A percentile compares a stretch with the other conserved stretches of the same genome.
Evolutionary conservation across 2,329 filamentous ascomycete genomes (phyloP).

Genomic region (Dothideomycetes sp.): DNA sequence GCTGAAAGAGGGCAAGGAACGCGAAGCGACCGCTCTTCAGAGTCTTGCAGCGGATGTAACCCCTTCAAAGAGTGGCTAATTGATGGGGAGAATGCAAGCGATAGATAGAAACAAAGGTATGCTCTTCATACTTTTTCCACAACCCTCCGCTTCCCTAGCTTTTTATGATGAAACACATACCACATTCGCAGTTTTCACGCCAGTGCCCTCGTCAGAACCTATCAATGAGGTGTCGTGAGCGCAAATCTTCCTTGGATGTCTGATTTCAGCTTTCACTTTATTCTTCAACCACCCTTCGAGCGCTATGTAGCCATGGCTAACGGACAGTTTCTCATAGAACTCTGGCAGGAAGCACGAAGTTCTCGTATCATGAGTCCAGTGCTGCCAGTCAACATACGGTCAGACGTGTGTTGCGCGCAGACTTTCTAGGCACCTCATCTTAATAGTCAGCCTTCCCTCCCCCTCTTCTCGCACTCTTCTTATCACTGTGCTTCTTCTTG

Average conservation of each 20-base stretch:
- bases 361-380: too few relatives aligned
- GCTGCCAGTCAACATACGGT: too few relatives aligned
- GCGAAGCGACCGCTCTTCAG: background rate
- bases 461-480: slow-evolving; percentile 45
- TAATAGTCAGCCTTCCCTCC: slow-evolving; percentile 21
- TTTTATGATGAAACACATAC: slow-evolving; percentile 12
- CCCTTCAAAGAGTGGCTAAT: background rate
- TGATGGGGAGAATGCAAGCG: background rate
- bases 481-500: slow-evolving; percentile 52
- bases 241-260: slow-evolving; percentile 8
- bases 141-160: background rate
- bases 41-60: background rate
- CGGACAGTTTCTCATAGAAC: too few relatives aligned
- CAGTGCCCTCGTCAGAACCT: slow-evolving; percentile 1
- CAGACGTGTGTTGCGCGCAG: too few relatives aligned
- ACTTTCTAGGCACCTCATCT: too few relatives aligned
- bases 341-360: too few relatives aligned
- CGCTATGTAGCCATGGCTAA: too few relatives aligned
- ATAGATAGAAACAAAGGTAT: background rate
- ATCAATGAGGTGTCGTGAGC: slow-evolving; percentile 1
- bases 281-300: background rate
- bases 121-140: background rate
- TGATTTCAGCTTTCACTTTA: background rate
- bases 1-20: background rate
- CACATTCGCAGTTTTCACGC: slow-evolving; percentile 15